These are phyloP conservation scores for Solanum appendiculatum DNA, from an alignment of 257 asterid genomes.

Conservation along the genomic window DNA sequence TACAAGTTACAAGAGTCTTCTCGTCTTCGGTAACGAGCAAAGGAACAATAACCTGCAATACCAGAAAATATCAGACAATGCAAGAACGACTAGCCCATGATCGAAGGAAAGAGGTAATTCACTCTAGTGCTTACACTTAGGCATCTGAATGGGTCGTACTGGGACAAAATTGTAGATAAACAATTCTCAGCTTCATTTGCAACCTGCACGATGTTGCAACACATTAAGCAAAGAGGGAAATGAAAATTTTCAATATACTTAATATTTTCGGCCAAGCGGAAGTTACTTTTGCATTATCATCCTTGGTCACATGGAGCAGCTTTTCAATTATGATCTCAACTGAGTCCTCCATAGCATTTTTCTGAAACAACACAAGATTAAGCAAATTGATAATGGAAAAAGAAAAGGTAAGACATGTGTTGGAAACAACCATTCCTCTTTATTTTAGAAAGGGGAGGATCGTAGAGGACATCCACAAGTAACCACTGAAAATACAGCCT, in stretches of 20 bases:
- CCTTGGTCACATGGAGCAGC: slow-evolving; percentile 85
- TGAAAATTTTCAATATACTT: not conserved
- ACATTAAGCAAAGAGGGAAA: not conserved
- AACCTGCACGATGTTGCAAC: slow-evolving; percentile 38
- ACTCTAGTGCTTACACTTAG: slow-evolving; percentile 56
- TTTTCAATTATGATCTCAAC: slow-evolving; percentile 86
- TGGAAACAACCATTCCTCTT: not conserved
- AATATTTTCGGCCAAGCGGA: not conserved
- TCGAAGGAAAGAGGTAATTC: not conserved
- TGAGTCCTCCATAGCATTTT: slow-evolving; percentile 86
- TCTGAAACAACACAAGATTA: slow-evolving; percentile 35
- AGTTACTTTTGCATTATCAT: slow-evolving; percentile 60
- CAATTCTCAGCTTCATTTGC: slow-evolving; percentile 86
- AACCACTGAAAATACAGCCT: not conserved
- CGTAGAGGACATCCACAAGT: not conserved
- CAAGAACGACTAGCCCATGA: not conserved
- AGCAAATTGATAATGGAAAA: not conserved
- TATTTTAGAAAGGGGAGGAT: not conserved
- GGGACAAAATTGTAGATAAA: slow-evolving; percentile 71
- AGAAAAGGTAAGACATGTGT: not conserved
- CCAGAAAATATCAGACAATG: slow-evolving; percentile 5
- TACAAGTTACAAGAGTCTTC: slow-evolving; percentile 89
- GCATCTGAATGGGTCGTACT: slow-evolving; percentile 86
- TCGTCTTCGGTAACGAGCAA: slow-evolving; percentile 94
- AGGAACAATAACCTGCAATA: slow-evolving; percentile 83